A percentile compares a stretch with the other conserved stretches of the same genome.
Evolutionary conservation across 768 basidiomycete genomes (phyloP).

Genomic region (Leccinum uliginosum): DNA sequence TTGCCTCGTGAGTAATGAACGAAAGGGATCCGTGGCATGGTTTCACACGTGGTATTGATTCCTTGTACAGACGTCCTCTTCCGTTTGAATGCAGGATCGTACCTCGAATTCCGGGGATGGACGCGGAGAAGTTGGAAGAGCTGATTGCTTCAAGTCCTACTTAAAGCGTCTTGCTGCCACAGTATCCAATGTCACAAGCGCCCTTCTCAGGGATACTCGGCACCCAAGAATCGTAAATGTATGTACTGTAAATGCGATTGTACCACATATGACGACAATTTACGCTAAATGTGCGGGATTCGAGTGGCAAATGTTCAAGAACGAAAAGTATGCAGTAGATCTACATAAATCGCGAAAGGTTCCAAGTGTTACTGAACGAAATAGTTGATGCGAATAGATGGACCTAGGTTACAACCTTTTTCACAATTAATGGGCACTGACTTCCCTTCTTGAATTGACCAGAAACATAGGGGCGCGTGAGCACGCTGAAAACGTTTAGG

Average conservation of each 20-base stretch:
- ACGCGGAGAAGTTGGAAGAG: not conserved
- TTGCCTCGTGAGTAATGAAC: not conserved
- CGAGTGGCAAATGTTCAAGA: not conserved
- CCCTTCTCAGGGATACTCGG: not conserved
- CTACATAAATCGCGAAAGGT: not conserved
- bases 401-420: slow-evolving; percentile 22
- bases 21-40: not conserved
- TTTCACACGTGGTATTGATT: not conserved
- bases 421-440: slow-evolving; percentile 57
- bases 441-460: slow-evolving; percentile 55
- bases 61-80: not conserved
- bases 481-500: slow-evolving; percentile 37
- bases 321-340: not conserved
- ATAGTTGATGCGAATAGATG: not conserved
- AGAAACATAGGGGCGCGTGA: slow-evolving; percentile 60
- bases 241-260: not conserved
- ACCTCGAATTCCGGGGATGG: not conserved
- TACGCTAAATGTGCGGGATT: not conserved
- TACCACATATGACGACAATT: not conserved
- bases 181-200: not conserved
- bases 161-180: not conserved
- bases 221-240: not conserved
- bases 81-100: not conserved
- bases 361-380: not conserved
- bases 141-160: not conserved